Evolutionary conservation across 495 filamentous ascomycete genomes (phyloP), one percentile per base, ranked within the genome.

Genomic region (Aspergillus saccharolyticus): DNA sequence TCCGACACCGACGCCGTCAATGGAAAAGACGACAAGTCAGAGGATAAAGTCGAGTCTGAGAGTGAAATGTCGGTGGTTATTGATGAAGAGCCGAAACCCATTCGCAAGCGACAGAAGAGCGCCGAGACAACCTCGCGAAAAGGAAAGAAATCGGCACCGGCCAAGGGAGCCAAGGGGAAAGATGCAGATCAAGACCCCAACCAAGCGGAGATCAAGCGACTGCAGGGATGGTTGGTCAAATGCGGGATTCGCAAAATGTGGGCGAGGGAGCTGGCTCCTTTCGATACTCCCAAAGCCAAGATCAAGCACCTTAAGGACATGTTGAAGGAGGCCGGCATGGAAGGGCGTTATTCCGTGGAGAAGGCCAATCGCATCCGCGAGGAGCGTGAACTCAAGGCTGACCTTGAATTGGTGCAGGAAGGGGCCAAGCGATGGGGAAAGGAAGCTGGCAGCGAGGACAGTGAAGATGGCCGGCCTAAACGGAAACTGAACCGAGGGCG

Each of bases 181-280:
- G 70, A 70, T 22, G 65, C 80, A 53, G 83, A 87, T 10, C 62
- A 77, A 7, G 80, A 85, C 39, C 81, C 87, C 0, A 82, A 90
- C 56, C 85, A 93, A 43, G 83, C 80, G 9, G 88, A 94, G 71
- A 90, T 97, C 70, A 97, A 93, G 69, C 85, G 83, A n/a, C 79
- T 98, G 16, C 94, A 98, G 72, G 81, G 83, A 19, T 90, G 91
- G 72, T 79, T 98, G 25, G 64, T 88, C 44, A 97, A 96, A 74
- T 98, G 94, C 64, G 94, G 94, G 18, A 84, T 98, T 48, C 89
- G 90, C 30, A 97, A 97, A 67, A 81, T 97, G 60, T 98, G 95
- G 94, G 78, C 77, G 42, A 83, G 85, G 55, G 90, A 96, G 72
- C 80, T 98, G 51, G 79, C 80, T 56, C 86, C 89, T 59, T 88